Base-by-base conservation (phyloP, 2,329 filamentous ascomycete species). In the Microcera coccophila region DNA sequence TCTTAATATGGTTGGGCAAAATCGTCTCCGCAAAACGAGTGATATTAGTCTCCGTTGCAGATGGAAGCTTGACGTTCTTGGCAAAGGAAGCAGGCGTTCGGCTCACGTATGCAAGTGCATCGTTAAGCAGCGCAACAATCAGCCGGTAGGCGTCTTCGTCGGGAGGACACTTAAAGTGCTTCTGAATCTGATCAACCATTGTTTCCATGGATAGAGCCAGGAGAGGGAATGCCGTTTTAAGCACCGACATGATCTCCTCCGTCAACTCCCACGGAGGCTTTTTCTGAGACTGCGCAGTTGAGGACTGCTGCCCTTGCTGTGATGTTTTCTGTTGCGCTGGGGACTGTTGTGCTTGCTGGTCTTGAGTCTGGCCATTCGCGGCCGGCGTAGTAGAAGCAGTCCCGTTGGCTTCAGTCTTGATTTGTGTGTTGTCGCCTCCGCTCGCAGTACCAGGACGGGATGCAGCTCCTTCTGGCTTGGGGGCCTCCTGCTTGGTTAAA, bases 141-240 rank as follows among this genome's bases (percentile, higher is more conserved):
- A 99, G 76, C 38, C 93, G 81, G 66, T 97, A 97, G 2, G 93
- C 94, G 70, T 99, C 93, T 64, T 99, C 93, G 58, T 99, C 93
- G 0, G 91, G 91, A 12, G 91, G 91, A 59, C 93, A 97, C 70
- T 98, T 98, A 79, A 98, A 98, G 68, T 97, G 86, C 74, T 97
- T 97, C 65, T 93, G 87, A 45, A 98, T 95, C 67, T 97, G 91
- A 62, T 98, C 93, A 21, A 97, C 90, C 90, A 97, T 98, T 0
- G 91, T 95, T 70, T 99, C 93, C 93, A 99, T 97, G 0, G 91
- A 96, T 33, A 97, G 73, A 9, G 94, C 93, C 55, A 99, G 78
- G 15, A 99, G 76, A 18, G 93, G 93, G 74, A 97, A 98, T 0
- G 91, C 90, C 5, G 93, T 97, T 74, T 98, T 97, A 41, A 98